Percentiles rank a stretch among this genome's conserved stretches.
Conservation (phyloP, 208 protist species). For the Acanthamoeba sp. region DNA sequence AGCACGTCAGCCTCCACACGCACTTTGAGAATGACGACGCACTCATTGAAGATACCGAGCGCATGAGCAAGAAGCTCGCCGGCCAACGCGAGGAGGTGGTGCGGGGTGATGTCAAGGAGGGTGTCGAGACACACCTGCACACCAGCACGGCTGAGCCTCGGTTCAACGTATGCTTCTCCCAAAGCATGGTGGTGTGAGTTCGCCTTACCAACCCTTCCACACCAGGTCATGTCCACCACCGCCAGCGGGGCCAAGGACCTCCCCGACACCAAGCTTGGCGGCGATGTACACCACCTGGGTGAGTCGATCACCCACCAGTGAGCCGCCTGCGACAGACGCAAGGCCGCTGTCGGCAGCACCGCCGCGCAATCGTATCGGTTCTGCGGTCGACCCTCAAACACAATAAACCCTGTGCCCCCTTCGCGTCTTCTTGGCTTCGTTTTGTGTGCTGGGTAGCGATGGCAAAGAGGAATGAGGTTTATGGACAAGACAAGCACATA, state of each 20-base stretch:
- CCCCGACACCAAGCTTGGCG: constrained; percentile 6
- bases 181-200: not conserved
- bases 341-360: too few relatives aligned
- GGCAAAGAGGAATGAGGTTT: too few relatives aligned
- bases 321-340: too few relatives aligned
- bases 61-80: not conserved
- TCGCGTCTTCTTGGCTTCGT: too few relatives aligned
- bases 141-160: not conserved
- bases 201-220: not conserved
- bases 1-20: not conserved
- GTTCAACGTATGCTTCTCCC: not conserved
- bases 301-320: too few relatives aligned
- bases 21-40: not conserved
- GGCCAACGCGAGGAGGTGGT: not conserved
- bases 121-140: not conserved
- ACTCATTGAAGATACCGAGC: not conserved
- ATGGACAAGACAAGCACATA: too few relatives aligned
- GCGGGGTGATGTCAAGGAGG: not conserved
- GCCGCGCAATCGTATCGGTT: too few relatives aligned
- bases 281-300: not conserved
- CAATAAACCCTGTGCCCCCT: too few relatives aligned
- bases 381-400: too few relatives aligned
- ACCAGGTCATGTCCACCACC: constrained; percentile 12
- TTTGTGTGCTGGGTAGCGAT: too few relatives aligned
- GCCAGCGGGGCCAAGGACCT: not conserved